Evolutionary conservation across 257 asterid genomes (phyloP), one percentile per base, ranked within the genome.

Genomic region (Fraxinus anomala): DNA sequence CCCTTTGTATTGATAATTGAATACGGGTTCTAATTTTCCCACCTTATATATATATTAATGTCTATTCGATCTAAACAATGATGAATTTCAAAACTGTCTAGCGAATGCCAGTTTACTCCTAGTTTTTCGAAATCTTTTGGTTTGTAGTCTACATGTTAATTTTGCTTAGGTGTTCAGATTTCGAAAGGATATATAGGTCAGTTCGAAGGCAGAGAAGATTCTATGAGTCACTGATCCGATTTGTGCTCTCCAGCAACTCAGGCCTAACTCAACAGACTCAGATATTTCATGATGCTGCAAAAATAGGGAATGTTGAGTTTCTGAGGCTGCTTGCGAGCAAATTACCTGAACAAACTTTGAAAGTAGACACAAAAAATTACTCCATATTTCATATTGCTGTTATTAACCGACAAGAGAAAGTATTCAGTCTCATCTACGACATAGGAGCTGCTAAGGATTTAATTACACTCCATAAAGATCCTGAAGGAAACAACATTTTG

Each of bases 301-400:
- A 1, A 30, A 56, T 10, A 21, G 87, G 87, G 19, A 83, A 76
- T 51, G 44, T 76, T 10, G 83, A 78, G 79, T 73, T 86, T 23
- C 59, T 86, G 19, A 66, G 12, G 11, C 68, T 78, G 51, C 39
- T 83, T 36, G 31, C 80, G n/a, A n/a, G n/a, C n/a, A n/a, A n/a
- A n/a, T n/a, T n/a, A n/a, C n/a, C n/a, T n/a, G n/a, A n/a, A n/a
- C n/a, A n/a, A n/a, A n/a, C n/a, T n/a, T n/a, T n/a, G n/a, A n/a
- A n/a, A n/a, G n/a, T n/a, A n/a, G n/a, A n/a, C n/a, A n/a, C n/a
- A n/a, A n/a, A n/a, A n/a, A n/a, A n/a, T n/a, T n/a, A n/a, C n/a
- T 70, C 74, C 30, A 76, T 85, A 11, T 82, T 85, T 34, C 76
- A 82, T 68, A 67, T 70, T 44, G 88, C 88, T 68, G 82, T 82